Evolutionary conservation across 192 early-diverging fungal species (phyloP).

Genomic region (Gryganskiella cystojenkinii): DNA sequence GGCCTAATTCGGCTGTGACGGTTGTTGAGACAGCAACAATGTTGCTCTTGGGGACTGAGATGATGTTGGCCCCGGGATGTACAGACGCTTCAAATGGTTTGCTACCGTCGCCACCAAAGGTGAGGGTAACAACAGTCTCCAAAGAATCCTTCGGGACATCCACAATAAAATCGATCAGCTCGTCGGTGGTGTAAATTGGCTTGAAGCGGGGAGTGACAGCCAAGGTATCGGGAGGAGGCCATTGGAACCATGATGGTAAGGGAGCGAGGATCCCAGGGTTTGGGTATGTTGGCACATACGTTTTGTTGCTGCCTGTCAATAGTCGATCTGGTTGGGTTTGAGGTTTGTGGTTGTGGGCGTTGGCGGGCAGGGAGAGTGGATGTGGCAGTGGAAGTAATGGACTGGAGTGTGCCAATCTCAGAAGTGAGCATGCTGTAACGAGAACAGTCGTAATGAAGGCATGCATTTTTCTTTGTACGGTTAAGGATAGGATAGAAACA

Average conservation of each 20-base stretch:
- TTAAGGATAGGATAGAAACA: too few species aligned
- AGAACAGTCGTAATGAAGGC: too few species aligned
- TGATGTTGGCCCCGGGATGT: not conserved
- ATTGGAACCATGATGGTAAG: not conserved
- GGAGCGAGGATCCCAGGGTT: not conserved
- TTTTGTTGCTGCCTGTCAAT: not conserved
- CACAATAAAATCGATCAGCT: slow-evolving; percentile 2
- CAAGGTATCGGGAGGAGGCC: slow-evolving; percentile 2
- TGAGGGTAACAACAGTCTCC: not conserved
- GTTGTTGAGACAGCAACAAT: not conserved
- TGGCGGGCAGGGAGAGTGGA: too few species aligned
- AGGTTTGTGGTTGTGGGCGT: too few species aligned
- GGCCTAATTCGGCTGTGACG: not conserved
- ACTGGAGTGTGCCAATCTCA: too few species aligned
- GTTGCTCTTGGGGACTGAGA: not conserved
- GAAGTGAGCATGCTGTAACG: too few species aligned
- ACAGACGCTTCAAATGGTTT: not conserved
- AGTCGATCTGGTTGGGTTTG: too few species aligned
- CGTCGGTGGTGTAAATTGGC: not conserved
- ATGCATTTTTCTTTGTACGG: too few species aligned
- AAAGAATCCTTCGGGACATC: not conserved
- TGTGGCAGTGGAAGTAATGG: too few species aligned
- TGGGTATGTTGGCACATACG: not conserved
- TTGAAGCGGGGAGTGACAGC: slow-evolving; percentile 4
- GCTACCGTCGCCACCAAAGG: not conserved